phyloP scores from a whole-genome alignment of 306 rosid species.

The Quercus mongolica region DNA sequence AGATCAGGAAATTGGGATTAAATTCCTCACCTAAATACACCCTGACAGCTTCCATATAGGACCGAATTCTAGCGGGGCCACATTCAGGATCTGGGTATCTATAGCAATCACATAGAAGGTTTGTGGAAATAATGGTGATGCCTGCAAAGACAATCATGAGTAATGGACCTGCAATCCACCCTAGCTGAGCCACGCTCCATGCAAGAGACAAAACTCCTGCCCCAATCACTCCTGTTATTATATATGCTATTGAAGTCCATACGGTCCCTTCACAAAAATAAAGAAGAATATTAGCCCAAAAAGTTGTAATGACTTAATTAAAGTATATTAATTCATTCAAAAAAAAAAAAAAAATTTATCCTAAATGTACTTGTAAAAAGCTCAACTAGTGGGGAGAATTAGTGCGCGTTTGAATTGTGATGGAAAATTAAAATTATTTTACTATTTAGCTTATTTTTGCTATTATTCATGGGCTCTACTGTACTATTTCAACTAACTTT shows the following conservation, averaged over 20 bases:
- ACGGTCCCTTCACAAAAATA: constrained; percentile 28
- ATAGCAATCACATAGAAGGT: constrained; percentile 53
- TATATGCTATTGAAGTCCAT: constrained; percentile 56
- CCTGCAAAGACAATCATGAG: constrained; percentile 41
- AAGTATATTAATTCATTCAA: neutral
- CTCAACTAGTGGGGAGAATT: no score
- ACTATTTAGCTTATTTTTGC: no score
- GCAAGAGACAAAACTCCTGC: constrained; percentile 79
- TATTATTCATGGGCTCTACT: no score
- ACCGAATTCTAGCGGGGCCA: constrained; percentile 30
- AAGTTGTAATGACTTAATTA: neutral
- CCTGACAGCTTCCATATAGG: constrained; percentile 50
- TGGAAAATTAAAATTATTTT: no score
- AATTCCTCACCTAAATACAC: constrained; percentile 30
- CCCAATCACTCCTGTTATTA: constrained; percentile 77
- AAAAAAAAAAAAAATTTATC: no score
- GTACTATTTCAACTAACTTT: no score
- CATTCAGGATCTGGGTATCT: constrained; percentile 39
- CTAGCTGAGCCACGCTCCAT: constrained; percentile 74
- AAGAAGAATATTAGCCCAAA: neutral
- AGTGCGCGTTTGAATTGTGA: no score
- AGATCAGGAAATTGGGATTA: neutral
- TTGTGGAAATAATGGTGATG: constrained; percentile 38
- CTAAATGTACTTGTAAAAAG: no score
- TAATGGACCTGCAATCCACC: constrained; percentile 71